These are phyloP conservation scores for Smittium culicis DNA, from an alignment of 371 early-diverging fungal genomes.

Conservation along the genomic window DNA sequence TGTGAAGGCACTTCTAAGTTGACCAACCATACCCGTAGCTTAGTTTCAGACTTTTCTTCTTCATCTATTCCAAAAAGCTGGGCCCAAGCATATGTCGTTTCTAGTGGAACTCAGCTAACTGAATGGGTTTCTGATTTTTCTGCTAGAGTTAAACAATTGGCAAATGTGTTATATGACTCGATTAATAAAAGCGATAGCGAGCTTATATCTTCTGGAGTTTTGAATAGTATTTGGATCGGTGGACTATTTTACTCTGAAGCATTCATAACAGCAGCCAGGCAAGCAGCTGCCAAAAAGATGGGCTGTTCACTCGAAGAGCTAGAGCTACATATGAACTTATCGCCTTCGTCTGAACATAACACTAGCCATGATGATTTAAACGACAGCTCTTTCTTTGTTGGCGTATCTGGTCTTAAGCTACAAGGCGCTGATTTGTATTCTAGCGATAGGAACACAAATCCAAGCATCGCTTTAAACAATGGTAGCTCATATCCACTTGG, in stretches of 20 bases:
- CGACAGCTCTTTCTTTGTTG: constrained; percentile 18
- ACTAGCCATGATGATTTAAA: neutral
- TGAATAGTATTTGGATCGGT: constrained; percentile 59
- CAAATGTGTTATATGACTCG: constrained; percentile 34
- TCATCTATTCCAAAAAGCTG: constrained; percentile 67
- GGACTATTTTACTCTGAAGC: constrained; percentile 85
- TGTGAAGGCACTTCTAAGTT: constrained; percentile 67
- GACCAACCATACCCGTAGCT: constrained; percentile 65
- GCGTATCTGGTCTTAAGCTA: constrained; percentile 34
- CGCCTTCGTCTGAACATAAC: neutral
- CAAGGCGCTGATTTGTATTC: constrained; percentile 52
- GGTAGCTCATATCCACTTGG: constrained; percentile 29
- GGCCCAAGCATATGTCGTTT: constrained; percentile 53
- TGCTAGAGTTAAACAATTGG: constrained; percentile 51
- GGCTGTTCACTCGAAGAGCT: constrained; percentile 56
- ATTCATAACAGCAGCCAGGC: constrained; percentile 80
- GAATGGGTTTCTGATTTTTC: constrained; percentile 65
- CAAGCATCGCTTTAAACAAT: constrained; percentile 35
- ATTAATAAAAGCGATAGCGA: neutral
- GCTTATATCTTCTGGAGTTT: neutral
- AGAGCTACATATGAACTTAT: constrained; percentile 37
- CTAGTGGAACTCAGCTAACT: constrained; percentile 40
- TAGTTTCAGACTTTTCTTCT: constrained; percentile 51
- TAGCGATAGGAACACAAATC: constrained; percentile 18
- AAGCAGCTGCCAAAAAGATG: constrained; percentile 58